Evolutionary conservation across 108 stramenopile genomes (phyloP), one percentile per base, ranked within the genome.

Genomic region (Skeletonema costatum): DNA sequence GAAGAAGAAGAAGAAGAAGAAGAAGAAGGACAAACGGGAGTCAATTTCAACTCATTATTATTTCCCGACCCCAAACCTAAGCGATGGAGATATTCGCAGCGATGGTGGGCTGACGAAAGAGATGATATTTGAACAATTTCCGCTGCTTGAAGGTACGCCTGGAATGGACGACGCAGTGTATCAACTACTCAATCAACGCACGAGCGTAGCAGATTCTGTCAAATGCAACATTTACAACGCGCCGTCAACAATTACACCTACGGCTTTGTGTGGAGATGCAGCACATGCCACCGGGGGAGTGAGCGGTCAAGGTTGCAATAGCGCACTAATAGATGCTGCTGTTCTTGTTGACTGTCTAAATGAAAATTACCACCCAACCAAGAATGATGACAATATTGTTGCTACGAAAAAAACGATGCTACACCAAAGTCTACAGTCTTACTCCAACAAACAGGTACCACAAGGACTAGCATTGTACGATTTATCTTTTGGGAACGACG

Each of bases 221-320:
- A 74, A 78, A 21, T 93, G 92, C 82, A 93, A 93, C 51, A 85
- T 51, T 10, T 93, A 89, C 74, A 74, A 87, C 71, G 89, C 76
- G 38, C 42, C 36, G 1, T 39, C 46, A 11, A 71, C 67, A 48
- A 70, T 80, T 5, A 71, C 74, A 21, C 66, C 77, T 39, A 35
- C 79, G 11, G 92, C 77, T 11, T 63, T 93, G 16, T 80, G 78
- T 8, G 92, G 92, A 14, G 92, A 93, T 87, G 90, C 92, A 16
- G 92, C 92, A 16, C 92, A 93, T 73, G 89, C 92, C 2, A 93
- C 92, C 1, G 92, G 92, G 14, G 92, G 92, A 3, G 92, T 93
- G 14, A 83, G 84, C 4, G 92, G 92, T 39, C 92, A 93, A 68
- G 92, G 92, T 4, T 81, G 85, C 39, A 93, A 93, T 50, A 84